Evolutionary conservation across 2,329 filamentous ascomycete species (phyloP).

Genomic region (Cladosporium halotolerans): DNA sequence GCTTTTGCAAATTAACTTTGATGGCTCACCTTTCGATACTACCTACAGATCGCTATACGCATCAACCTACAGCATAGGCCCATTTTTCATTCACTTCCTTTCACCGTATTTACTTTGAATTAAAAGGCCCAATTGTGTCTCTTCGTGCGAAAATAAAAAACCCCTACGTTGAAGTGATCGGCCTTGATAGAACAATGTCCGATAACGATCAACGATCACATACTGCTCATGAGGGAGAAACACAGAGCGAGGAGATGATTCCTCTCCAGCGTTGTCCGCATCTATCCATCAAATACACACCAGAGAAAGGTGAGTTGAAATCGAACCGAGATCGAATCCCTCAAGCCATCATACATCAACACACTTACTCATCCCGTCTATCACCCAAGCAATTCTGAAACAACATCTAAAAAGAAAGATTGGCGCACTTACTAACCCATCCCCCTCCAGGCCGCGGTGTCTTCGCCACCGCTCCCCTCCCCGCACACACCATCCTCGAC

Average conservation of each 20-base stretch:
- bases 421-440: neutral
- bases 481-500: slow-evolving; percentile 45
- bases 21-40: neutral
- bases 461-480: slow-evolving; percentile 43
- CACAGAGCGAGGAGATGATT: neutral
- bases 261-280: neutral
- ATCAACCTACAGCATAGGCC: neutral
- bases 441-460: slow-evolving; percentile 44
- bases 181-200: neutral
- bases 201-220: neutral
- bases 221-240: neutral
- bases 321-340: neutral
- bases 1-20: slow-evolving; percentile 7
- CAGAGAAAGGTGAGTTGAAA: slow-evolving; percentile 1
- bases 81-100: neutral
- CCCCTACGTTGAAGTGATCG: neutral
- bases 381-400: neutral
- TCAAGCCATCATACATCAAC: neutral
- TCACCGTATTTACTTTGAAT: neutral
- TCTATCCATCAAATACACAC: slow-evolving; percentile 3
- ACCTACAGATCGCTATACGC: neutral
- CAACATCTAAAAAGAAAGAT: neutral
- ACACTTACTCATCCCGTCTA: neutral
- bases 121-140: neutral
- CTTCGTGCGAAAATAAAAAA: neutral